These are phyloP conservation scores for Fusarium sp. DNA, from an alignment of 2,329 filamentous ascomycete genomes.

Conservation along the genomic window DNA sequence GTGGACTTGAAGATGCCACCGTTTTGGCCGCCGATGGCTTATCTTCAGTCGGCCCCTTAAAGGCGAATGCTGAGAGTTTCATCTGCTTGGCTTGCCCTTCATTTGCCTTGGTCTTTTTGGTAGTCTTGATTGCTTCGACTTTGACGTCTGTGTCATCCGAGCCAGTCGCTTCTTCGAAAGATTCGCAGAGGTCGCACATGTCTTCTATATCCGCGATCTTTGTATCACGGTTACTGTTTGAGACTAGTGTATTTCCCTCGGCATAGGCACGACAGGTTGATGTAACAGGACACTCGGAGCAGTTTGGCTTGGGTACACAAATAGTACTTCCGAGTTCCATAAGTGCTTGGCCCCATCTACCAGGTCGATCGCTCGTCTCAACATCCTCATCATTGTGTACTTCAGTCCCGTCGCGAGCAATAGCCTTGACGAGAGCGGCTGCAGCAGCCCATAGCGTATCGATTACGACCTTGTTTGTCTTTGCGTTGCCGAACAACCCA, in stretches of 20 bases:
- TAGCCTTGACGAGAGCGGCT: slow-evolving; percentile 64
- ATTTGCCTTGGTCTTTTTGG: slow-evolving; percentile 31
- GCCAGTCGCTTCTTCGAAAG: slow-evolving; percentile 55
- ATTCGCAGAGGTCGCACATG: slow-evolving; percentile 61
- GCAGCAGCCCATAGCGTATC: slow-evolving; percentile 71
- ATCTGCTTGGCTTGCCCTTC: slow-evolving; percentile 41
- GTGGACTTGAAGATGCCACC: slow-evolving; percentile 14
- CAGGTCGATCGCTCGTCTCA: slow-evolving; percentile 63
- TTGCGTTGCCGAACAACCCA: slow-evolving; percentile 68
- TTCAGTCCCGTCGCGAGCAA: slow-evolving; percentile 56
- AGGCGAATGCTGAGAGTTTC: slow-evolving; percentile 54
- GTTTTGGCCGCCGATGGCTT: slow-evolving; percentile 23
- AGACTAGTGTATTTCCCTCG: slow-evolving; percentile 58
- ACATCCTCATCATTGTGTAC: slow-evolving; percentile 42
- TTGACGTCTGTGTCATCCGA: slow-evolving; percentile 38
- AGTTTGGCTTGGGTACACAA: slow-evolving; percentile 71
- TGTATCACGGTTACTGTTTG: slow-evolving; percentile 14
- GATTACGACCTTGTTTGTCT: slow-evolving; percentile 65
- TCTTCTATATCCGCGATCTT: slow-evolving; percentile 63
- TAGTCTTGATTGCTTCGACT: slow-evolving; percentile 7
- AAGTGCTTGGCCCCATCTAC: slow-evolving; percentile 72
- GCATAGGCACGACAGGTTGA: slow-evolving; percentile 64
- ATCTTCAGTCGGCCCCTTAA: slow-evolving; percentile 42
- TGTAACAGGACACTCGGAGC: slow-evolving; percentile 63
- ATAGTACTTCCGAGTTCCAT: slow-evolving; percentile 76